These are phyloP conservation scores for Multifurca ochricompacta DNA, from an alignment of 768 basidiomycete genomes.

Conservation along the genomic window DNA sequence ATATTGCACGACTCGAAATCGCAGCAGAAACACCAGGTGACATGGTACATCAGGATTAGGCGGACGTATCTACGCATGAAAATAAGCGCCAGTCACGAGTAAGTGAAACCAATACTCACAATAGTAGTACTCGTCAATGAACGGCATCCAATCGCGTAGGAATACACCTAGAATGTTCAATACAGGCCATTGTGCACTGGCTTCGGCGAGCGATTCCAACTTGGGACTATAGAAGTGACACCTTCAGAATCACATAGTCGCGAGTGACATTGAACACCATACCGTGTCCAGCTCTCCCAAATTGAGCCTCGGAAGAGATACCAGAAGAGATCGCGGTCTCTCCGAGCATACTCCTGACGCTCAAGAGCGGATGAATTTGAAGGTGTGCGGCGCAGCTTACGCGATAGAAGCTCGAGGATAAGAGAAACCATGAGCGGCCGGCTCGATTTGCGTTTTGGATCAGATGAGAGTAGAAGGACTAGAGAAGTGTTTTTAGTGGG, in stretches of 20 bases:
- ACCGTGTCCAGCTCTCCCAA: conserved; percentile 77
- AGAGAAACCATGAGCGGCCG: conserved; percentile 60
- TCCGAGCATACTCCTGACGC: conserved; percentile 68
- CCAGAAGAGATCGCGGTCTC: conserved; percentile 78
- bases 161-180: conserved; percentile 63
- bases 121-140: conserved; percentile 88
- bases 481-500: conserved; percentile 10
- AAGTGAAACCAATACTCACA: conserved; percentile 43
- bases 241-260: conserved; percentile 2
- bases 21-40: background rate
- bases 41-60: conserved; percentile 5
- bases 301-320: conserved; percentile 81
- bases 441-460: conserved; percentile 35
- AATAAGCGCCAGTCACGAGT: background rate
- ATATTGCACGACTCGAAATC: conserved; percentile 1
- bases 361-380: conserved; percentile 56
- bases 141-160: conserved; percentile 78
- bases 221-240: conserved; percentile 48
- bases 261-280: conserved; percentile 5
- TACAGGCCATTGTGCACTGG: conserved; percentile 48
- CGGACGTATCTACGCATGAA: conserved; percentile 14
- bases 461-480: conserved; percentile 36
- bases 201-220: conserved; percentile 53
- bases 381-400: conserved; percentile 63
- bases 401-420: conserved; percentile 63